Evolutionary conservation across 306 rosid genomes (phyloP).

Genomic region (cucumber (Cucumis sativus)): DNA sequence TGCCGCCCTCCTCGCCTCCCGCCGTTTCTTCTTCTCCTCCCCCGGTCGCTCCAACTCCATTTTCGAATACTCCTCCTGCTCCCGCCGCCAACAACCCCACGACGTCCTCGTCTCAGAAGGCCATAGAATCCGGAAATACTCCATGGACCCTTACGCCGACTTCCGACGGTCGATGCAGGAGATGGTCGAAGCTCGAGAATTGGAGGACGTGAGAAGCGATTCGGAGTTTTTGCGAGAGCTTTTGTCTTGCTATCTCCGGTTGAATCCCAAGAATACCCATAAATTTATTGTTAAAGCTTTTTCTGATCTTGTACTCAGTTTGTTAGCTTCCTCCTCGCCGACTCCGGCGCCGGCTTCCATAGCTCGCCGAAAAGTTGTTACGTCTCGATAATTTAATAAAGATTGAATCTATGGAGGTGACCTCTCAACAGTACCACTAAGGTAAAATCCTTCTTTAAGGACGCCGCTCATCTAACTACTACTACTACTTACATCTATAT

Average conservation of each 20-base stretch:
- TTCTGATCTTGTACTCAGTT: constrained; percentile 31
- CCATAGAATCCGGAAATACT: constrained; percentile 30
- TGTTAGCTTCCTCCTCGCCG: constrained; percentile 5
- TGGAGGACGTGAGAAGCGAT: constrained; percentile 19
- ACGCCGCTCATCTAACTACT: no score
- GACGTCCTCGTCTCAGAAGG: constrained; percentile 11
- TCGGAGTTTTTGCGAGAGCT: constrained; percentile 49
- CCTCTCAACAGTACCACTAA: no score
- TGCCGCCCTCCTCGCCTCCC: constrained; percentile 48
- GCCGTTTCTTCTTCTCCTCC: constrained; percentile 82
- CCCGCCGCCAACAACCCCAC: not conserved
- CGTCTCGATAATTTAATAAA: not conserved
- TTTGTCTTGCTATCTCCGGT: constrained; percentile 41
- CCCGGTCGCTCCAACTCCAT: constrained; percentile 89
- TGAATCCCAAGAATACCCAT: constrained; percentile 45
- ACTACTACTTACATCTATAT: no score
- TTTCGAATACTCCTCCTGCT: constrained; percentile 21
- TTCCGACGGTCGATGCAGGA: constrained; percentile 56
- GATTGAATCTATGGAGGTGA: no score
- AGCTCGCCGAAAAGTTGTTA: not conserved
- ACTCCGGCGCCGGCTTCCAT: not conserved
- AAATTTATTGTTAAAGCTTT: constrained; percentile 46
- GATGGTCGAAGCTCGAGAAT: constrained; percentile 35
- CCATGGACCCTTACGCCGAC: constrained; percentile 38
- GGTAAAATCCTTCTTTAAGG: no score